Conservation (phyloP, 805 yeast genomes). For the Yamadazyma endophytica region DNA sequence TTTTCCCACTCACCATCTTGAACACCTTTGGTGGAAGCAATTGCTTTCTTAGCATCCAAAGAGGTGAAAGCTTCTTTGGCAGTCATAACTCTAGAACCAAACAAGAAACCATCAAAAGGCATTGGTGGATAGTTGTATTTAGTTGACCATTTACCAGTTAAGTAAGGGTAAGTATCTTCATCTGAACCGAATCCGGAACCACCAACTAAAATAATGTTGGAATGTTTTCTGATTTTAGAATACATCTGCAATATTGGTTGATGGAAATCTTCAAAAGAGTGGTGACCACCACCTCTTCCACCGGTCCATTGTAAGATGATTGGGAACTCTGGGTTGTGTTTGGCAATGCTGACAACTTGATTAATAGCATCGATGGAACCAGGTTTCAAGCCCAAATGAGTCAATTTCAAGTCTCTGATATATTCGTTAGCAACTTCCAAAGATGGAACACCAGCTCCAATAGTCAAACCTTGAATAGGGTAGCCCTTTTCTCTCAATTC, state of each 20-base stretch:
- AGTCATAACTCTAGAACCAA: slow-evolving; percentile 96
- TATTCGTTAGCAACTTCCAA: slow-evolving; percentile 96
- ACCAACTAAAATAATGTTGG: slow-evolving; percentile 86
- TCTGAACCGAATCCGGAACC: slow-evolving; percentile 99
- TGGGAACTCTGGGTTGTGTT: slow-evolving; percentile 94
- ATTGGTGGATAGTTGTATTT: slow-evolving; percentile 88
- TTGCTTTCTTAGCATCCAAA: slow-evolving; percentile 88
- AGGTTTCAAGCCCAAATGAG: slow-evolving; percentile 95
- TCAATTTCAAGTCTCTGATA: slow-evolving; percentile 85
- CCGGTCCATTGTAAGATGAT: slow-evolving; percentile 99
- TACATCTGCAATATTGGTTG: slow-evolving; percentile 96
- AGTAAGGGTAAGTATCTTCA: slow-evolving; percentile 94
- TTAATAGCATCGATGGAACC: slow-evolving; percentile 93
- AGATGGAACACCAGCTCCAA: slow-evolving; percentile 99
- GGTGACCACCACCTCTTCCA: slow-evolving; percentile 99
- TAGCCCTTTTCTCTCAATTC: slow-evolving; percentile 85
- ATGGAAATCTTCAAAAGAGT: slow-evolving; percentile 98
- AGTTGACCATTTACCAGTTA: slow-evolving; percentile 96
- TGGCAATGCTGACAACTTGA: slow-evolving; percentile 85
- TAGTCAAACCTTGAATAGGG: slow-evolving; percentile 93
- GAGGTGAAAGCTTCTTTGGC: slow-evolving; percentile 96
- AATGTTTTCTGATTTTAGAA: slow-evolving; percentile 84
- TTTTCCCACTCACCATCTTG: slow-evolving; percentile 86
- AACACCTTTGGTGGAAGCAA: slow-evolving; percentile 88
- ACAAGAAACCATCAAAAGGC: slow-evolving; percentile 97